phyloP scores from a whole-genome alignment of 2,329 filamentous ascomycete species.

The Lomentospora prolificans region DNA sequence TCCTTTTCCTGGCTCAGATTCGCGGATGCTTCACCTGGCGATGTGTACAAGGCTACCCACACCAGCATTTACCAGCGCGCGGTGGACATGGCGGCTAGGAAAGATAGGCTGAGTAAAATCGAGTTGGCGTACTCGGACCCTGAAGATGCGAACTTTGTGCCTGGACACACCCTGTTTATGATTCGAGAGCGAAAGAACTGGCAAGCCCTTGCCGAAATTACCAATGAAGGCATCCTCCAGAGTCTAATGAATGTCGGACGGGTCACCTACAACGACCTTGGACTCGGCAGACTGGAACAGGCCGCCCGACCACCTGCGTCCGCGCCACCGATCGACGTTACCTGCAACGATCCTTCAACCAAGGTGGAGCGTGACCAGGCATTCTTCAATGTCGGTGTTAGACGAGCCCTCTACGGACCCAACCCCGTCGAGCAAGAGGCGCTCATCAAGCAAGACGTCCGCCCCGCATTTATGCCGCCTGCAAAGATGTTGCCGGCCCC shows the following conservation, averaged over 20 bases:
- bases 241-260: constrained; percentile 72
- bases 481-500: constrained; percentile 64
- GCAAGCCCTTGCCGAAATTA: constrained; percentile 57
- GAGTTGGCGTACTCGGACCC: constrained; percentile 62
- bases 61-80: constrained; percentile 66
- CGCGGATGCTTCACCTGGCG: constrained; percentile 62
- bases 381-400: constrained; percentile 69
- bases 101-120: constrained; percentile 54
- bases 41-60: constrained; percentile 61
- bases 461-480: constrained; percentile 53
- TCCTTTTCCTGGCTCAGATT: constrained; percentile 89
- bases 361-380: constrained; percentile 59
- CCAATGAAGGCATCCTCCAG: constrained; percentile 60
- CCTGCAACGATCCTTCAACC: constrained; percentile 58
- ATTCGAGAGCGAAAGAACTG: constrained; percentile 63
- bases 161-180: constrained; percentile 70
- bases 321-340: constrained; percentile 77
- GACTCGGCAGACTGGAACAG: constrained; percentile 70
- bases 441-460: constrained; percentile 63
- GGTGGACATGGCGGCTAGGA: constrained; percentile 43
- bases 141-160: constrained; percentile 52
- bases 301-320: constrained; percentile 69
- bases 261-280: constrained; percentile 54
- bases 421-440: constrained; percentile 57
- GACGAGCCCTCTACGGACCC: constrained; percentile 64